Percentiles rank a stretch among this genome's conserved stretches.
These are phyloP conservation scores for Saraca asoca DNA, from an alignment of 331 rosid genomes.

Conservation along the genomic window DNA sequence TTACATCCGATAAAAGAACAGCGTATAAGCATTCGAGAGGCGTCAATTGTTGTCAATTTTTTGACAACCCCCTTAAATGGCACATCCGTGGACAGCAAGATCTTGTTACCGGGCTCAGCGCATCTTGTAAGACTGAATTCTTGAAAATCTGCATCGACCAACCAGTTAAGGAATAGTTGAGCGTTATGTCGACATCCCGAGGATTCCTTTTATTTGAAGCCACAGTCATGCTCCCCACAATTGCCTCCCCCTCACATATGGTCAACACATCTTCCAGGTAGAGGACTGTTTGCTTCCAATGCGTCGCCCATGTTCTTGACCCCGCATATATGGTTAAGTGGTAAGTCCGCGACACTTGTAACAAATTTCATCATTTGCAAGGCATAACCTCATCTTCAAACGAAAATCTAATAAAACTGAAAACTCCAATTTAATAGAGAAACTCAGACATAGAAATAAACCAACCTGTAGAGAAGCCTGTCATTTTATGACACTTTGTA, in stretches of 20 bases:
- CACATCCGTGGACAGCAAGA: constrained; percentile 9
- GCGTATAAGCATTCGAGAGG: no score
- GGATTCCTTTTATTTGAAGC: constrained; percentile 85
- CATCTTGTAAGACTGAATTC: constrained; percentile 82
- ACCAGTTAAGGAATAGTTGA: constrained; percentile 79
- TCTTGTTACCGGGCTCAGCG: constrained; percentile 43
- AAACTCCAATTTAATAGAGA: constrained; percentile 12
- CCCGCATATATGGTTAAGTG: constrained; percentile 43
- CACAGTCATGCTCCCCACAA: constrained; percentile 76
- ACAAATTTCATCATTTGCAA: no score
- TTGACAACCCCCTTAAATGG: constrained; percentile 7
- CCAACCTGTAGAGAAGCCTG: constrained; percentile 94
- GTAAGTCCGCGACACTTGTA: no score
- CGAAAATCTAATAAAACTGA: background rate
- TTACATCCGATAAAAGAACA: no score
- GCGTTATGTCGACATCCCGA: constrained; percentile 82
- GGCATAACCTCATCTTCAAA: no score
- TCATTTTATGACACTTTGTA: constrained; percentile 87
- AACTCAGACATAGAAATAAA: constrained; percentile 22
- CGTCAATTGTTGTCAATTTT: no score
- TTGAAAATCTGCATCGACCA: constrained; percentile 58
- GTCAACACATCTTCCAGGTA: constrained; percentile 91
- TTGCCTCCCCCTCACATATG: constrained; percentile 81
- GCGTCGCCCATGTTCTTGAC: constrained; percentile 82
- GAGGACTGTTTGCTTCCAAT: constrained; percentile 98